Conservation (phyloP, 768 basidiomycete genomes). For the Mycena haematopus region DNA sequence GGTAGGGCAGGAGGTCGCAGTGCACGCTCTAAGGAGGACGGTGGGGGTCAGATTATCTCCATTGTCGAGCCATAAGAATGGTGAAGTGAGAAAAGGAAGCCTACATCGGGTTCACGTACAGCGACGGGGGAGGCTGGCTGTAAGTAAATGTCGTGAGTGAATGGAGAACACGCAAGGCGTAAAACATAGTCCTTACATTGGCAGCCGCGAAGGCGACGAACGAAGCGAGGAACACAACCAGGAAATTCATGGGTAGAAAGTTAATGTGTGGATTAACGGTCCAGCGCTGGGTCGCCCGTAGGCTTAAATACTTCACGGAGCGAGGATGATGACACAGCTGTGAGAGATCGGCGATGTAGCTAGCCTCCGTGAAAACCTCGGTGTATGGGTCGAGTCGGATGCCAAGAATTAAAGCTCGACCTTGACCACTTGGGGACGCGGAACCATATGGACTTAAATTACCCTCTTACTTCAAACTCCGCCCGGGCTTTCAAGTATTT, state of each 20-base stretch:
- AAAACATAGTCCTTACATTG: conserved; percentile 1
- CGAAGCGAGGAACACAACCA: conserved; percentile 6
- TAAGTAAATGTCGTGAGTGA: neutral
- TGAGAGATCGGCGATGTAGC: too few relatives aligned
- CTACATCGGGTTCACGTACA: neutral
- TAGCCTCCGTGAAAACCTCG: too few relatives aligned
- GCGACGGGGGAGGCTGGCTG: conserved; percentile 9
- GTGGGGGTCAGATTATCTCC: neutral
- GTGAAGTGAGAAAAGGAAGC: neutral
- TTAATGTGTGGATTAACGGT: neutral
- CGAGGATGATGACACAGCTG: too few relatives aligned
- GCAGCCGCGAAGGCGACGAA: conserved; percentile 18
- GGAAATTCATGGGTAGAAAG: conserved; percentile 11
- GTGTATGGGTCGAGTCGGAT: too few relatives aligned
- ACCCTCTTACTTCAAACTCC: too few relatives aligned
- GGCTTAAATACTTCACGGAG: neutral
- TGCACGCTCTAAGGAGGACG: neutral
- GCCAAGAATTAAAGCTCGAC: too few relatives aligned
- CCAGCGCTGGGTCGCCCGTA: neutral
- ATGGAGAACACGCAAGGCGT: neutral
- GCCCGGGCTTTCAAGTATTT: too few relatives aligned
- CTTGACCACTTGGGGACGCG: too few relatives aligned
- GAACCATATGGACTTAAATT: too few relatives aligned
- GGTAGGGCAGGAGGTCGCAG: conserved; percentile 14
- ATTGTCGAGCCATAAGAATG: neutral